A percentile compares a stretch with the other conserved stretches of the same genome.
These are phyloP conservation scores for Coemansia sp. DNA, from an alignment of 192 early-diverging fungal species.

Conservation along the genomic window DNA sequence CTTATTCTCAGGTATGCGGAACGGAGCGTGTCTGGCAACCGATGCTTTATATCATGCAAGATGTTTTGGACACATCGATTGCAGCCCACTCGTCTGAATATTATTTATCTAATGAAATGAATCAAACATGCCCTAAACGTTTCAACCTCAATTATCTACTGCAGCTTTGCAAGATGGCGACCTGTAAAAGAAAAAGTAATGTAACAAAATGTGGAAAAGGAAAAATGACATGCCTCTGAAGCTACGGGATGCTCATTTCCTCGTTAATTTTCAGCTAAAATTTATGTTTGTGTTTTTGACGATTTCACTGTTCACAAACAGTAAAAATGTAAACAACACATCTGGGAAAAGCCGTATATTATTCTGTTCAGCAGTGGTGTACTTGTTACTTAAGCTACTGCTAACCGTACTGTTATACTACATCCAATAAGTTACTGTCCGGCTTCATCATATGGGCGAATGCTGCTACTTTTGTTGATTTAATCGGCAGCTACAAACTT, in stretches of 20 bases:
- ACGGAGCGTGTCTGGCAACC: not conserved
- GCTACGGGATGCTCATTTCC: not conserved
- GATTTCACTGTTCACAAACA: not conserved
- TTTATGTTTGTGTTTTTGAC: not conserved
- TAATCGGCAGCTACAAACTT: not conserved
- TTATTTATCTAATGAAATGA: not conserved
- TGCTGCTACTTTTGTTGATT: not conserved
- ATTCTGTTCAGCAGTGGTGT: not conserved
- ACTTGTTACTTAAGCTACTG: not conserved
- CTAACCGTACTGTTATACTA: not conserved
- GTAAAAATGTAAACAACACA: not conserved
- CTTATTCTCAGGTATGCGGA: not conserved
- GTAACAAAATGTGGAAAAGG: not conserved
- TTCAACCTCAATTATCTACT: not conserved
- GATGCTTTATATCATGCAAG: not conserved
- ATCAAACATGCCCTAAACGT: not conserved
- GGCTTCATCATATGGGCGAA: not conserved
- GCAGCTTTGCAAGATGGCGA: not conserved
- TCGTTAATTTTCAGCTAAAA: not conserved
- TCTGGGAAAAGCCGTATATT: not conserved
- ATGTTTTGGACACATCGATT: not conserved
- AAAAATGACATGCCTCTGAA: not conserved
- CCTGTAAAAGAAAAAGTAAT: not conserved
- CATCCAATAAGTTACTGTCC: not conserved
- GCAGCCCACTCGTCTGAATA: not conserved